Evolutionary conservation across 768 basidiomycete genomes (phyloP).

Genomic region (Royoungia palumana): DNA sequence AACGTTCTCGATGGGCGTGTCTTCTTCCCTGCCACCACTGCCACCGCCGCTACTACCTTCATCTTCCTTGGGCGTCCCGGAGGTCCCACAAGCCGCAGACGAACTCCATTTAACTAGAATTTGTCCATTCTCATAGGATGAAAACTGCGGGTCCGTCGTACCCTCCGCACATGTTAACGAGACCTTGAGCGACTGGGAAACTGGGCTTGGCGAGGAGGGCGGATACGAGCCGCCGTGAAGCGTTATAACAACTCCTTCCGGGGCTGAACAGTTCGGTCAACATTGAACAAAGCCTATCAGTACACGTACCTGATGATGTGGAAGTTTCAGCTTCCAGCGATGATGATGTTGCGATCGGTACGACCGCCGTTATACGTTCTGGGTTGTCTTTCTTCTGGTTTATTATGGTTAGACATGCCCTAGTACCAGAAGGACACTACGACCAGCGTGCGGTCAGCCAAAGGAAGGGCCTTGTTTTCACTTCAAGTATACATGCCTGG

Average conservation of each 20-base stretch:
- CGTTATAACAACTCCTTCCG: slow-evolving; percentile 51
- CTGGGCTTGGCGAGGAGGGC: slow-evolving; percentile 38
- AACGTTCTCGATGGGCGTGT: slow-evolving; percentile 38
- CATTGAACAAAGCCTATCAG: neutral
- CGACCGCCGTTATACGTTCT: slow-evolving; percentile 69
- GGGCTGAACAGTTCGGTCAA: slow-evolving; percentile 36
- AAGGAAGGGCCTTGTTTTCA: neutral
- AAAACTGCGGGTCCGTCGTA: slow-evolving; percentile 47
- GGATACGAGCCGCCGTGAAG: slow-evolving; percentile 65
- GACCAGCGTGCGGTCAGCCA: slow-evolving; percentile 5
- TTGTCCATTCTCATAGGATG: slow-evolving; percentile 56
- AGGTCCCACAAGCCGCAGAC: slow-evolving; percentile 53
- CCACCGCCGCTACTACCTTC: slow-evolving; percentile 19
- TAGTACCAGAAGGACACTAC: slow-evolving; percentile 66
- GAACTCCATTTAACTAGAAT: slow-evolving; percentile 61
- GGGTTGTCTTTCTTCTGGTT: slow-evolving; percentile 53
- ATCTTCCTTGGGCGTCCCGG: slow-evolving; percentile 23
- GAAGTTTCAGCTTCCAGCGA: slow-evolving; percentile 26
- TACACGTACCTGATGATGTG: slow-evolving; percentile 37
- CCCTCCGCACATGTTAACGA: slow-evolving; percentile 54
- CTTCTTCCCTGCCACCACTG: slow-evolving; percentile 16
- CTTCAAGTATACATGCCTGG: slow-evolving; percentile 59
- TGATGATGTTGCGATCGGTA: slow-evolving; percentile 58
- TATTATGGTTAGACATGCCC: slow-evolving; percentile 68
- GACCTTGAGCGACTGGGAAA: slow-evolving; percentile 57